These are phyloP conservation scores for Penicillium sp. DNA, from an alignment of 2,329 filamentous ascomycete species.

Conservation along the genomic window DNA sequence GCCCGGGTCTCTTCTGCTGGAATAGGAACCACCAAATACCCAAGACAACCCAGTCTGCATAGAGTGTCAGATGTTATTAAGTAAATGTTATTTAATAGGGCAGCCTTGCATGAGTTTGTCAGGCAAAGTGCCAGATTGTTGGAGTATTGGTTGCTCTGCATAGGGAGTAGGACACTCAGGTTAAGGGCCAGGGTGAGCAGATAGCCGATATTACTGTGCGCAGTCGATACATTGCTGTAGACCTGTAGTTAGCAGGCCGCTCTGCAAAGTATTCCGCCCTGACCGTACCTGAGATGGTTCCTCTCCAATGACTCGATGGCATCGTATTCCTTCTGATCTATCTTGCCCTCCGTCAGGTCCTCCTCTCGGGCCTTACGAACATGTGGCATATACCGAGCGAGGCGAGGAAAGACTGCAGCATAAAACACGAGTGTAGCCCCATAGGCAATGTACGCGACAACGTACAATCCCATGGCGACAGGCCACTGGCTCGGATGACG, in stretches of 20 bases:
- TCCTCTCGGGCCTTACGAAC: conserved; percentile 42
- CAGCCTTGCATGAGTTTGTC: conserved; percentile 39
- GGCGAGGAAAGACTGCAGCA: conserved; percentile 39
- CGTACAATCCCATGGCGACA: conserved; percentile 40
- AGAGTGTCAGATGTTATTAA: conserved; percentile 1
- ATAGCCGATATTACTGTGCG: conserved; percentile 44
- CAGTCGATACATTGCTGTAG: conserved; percentile 39
- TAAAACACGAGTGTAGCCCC: conserved; percentile 43
- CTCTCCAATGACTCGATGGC: conserved; percentile 41
- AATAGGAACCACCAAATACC: conserved; percentile 45
- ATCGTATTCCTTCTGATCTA: conserved; percentile 38
- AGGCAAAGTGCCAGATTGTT: conserved; percentile 42
- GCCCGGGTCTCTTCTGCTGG: conserved; percentile 40
- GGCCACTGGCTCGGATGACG: conserved; percentile 39
- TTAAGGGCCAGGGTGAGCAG: conserved; percentile 39
- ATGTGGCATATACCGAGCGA: conserved; percentile 41
- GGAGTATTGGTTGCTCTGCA: conserved; percentile 34
- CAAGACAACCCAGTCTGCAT: conserved; percentile 40
- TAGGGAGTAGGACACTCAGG: conserved; percentile 38
- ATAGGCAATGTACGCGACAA: conserved; percentile 41
- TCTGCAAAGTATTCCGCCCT: not conserved
- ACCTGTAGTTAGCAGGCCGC: conserved; percentile 2
- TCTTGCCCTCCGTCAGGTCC: conserved; percentile 39
- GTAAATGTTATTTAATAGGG: too few species aligned
- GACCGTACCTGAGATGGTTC: conserved; percentile 38